These are phyloP conservation scores for Citrullus colocynthis DNA, from an alignment of 306 rosid species.

Conservation along the genomic window DNA sequence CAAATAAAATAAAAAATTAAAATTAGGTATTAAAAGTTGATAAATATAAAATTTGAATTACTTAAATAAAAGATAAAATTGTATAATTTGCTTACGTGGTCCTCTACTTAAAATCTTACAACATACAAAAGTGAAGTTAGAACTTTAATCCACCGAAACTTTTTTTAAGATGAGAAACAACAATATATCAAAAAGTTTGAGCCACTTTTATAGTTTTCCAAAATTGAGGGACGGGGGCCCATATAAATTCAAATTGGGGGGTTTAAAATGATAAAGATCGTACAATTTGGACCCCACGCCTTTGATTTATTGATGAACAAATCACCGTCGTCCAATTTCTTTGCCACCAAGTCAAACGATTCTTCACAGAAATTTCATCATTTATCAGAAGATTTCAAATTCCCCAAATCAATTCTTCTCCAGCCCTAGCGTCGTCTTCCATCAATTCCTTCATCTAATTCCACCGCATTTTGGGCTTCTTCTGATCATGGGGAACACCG, in stretches of 20 bases:
- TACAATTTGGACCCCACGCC: neutral
- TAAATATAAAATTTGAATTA: too few species aligned
- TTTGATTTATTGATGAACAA: neutral
- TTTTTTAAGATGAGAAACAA: too few species aligned
- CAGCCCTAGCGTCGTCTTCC: neutral
- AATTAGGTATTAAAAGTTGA: too few species aligned
- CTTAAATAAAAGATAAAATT: too few species aligned
- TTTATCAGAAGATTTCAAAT: neutral
- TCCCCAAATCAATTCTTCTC: neutral
- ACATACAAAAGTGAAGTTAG: too few species aligned
- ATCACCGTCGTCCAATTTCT: constrained; percentile 1
- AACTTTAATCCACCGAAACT: too few species aligned
- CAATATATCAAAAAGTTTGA: neutral
- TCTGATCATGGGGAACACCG: constrained; percentile 75
- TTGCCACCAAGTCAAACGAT: neutral
- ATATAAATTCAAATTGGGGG: neutral
- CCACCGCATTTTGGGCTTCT: neutral
- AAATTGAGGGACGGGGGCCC: neutral
- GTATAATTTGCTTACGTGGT: too few species aligned
- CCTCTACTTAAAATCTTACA: too few species aligned
- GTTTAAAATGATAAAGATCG: neutral
- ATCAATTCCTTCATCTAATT: neutral
- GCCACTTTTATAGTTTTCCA: neutral
- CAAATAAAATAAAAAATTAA: too few species aligned
- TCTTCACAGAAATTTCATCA: neutral